Conservation (phyloP, 2,329 filamentous ascomycete genomes). For the Thelonectria olida region DNA sequence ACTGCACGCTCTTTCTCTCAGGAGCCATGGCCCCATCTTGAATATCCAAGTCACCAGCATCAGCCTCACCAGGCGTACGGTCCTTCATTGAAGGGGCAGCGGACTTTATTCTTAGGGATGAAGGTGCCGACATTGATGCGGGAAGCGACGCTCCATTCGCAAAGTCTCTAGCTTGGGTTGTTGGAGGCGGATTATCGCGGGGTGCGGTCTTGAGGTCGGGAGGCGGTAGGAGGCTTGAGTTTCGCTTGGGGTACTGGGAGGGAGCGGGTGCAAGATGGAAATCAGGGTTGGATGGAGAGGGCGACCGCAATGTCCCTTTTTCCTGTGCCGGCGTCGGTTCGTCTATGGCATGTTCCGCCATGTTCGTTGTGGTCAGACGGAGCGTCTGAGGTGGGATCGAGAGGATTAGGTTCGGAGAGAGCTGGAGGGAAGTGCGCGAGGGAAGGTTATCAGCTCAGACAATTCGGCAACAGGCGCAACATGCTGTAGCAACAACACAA, state of each 20-base stretch:
- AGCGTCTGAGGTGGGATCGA: not conserved
- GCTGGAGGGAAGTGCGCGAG: conserved; percentile 12
- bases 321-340: conserved; percentile 34
- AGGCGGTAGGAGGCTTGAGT: conserved; percentile 30
- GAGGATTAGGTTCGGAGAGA: conserved; percentile 17
- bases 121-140: conserved; percentile 19
- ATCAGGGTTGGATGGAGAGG: conserved; percentile 32
- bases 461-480: conserved; percentile 24
- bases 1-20: conserved; percentile 75
- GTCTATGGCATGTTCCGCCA: conserved; percentile 35
- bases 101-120: conserved; percentile 31
- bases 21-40: conserved; percentile 27
- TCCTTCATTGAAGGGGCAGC: conserved; percentile 35
- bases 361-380: conserved; percentile 26
- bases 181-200: conserved; percentile 10
- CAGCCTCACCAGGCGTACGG: conserved; percentile 31
- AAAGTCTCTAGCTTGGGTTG: conserved; percentile 23
- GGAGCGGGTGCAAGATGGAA: conserved; percentile 25
- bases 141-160: conserved; percentile 12
- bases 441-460: conserved; percentile 26
- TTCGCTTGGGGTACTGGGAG: conserved; percentile 20
- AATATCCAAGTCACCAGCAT: conserved; percentile 28
- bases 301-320: conserved; percentile 25
- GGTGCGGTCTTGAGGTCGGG: conserved; percentile 28
- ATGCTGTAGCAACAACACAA: conserved; percentile 33